Percentiles rank a stretch among this genome's conserved stretches.
phyloP scores from a whole-genome alignment of 2,329 filamentous ascomycete species.

The Calonectria naviculata region DNA sequence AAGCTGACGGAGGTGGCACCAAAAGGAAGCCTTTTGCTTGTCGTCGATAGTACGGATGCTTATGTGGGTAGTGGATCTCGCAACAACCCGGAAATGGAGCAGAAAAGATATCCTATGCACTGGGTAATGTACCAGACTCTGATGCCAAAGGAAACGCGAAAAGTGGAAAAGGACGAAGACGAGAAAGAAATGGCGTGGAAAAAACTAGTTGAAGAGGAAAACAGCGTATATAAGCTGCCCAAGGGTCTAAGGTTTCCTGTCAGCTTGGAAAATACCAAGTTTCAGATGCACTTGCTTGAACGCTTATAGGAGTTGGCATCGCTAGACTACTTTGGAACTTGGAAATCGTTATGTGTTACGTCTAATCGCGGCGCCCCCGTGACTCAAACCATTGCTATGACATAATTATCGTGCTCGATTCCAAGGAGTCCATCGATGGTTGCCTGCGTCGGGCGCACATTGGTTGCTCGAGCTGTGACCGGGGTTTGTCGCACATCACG shows the following conservation, averaged over 20 bases:
- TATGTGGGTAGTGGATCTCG: not conserved
- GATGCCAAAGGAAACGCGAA: not conserved
- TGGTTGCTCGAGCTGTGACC: conserved; percentile 23
- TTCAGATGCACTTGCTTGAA: not conserved
- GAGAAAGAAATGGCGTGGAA: not conserved
- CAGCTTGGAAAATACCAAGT: not conserved
- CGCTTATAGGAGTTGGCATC: not conserved
- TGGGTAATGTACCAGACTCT: not conserved
- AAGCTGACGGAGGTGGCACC: not conserved
- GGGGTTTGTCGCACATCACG: conserved; percentile 20
- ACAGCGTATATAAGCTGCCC: not conserved
- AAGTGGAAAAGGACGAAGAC: not conserved
- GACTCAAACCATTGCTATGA: conserved; percentile 29
- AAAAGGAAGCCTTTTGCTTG: not conserved
- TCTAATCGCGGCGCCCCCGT: conserved; percentile 32
- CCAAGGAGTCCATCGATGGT: conserved; percentile 33
- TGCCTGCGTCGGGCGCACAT: conserved; percentile 6
- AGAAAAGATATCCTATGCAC: not conserved
- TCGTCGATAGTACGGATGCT: not conserved
- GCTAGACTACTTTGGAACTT: not conserved
- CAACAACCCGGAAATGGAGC: not conserved
- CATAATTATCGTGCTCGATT: conserved; percentile 29
- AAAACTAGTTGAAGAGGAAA: not conserved
- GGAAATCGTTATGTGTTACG: too few relatives aligned
- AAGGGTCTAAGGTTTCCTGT: not conserved